These are phyloP conservation scores for Prasinococcaceae sp. DNA, from an alignment of 139 green algal genomes.

Conservation along the genomic window DNA sequence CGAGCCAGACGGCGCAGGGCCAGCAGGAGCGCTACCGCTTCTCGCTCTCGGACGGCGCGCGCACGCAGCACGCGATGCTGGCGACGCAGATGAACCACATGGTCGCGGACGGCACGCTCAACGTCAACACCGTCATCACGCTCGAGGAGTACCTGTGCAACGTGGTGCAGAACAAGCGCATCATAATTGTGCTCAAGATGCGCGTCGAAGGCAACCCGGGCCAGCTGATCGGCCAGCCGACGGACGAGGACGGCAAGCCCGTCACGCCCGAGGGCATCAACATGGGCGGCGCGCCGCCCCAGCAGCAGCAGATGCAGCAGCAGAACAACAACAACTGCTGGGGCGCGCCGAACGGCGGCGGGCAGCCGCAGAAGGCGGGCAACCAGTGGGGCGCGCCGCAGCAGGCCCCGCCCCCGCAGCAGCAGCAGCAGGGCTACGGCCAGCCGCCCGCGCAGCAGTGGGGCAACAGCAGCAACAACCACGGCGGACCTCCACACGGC, in stretches of 20 bases:
- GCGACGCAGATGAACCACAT: conserved; percentile 57
- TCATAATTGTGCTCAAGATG: conserved; percentile 46
- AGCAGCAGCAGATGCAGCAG: conserved; percentile 1
- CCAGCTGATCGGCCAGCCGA: conserved; percentile 24
- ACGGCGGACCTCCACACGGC: too few species aligned
- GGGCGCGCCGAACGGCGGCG: background rate
- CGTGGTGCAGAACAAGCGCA: conserved; percentile 29
- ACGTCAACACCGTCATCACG: conserved; percentile 35
- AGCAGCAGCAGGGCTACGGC: too few species aligned
- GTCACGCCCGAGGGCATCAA: background rate
- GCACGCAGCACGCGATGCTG: conserved; percentile 47
- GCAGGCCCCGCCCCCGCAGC: too few species aligned
- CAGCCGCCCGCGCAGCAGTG: too few species aligned
- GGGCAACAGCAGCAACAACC: too few species aligned
- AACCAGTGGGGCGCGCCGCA: background rate
- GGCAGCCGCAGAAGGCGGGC: background rate
- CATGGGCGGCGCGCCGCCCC: background rate
- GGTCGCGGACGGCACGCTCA: conserved; percentile 25
- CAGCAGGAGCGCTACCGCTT: conserved; percentile 38
- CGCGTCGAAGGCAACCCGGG: conserved; percentile 15
- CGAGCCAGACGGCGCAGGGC: background rate
- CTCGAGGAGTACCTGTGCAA: conserved; percentile 53
- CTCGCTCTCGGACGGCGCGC: conserved; percentile 42
- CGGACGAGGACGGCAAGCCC: too few species aligned
- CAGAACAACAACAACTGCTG: background rate